Conservation (phyloP, 805 yeast genomes). For the Sungouiozyma ichnusensis region DNA sequence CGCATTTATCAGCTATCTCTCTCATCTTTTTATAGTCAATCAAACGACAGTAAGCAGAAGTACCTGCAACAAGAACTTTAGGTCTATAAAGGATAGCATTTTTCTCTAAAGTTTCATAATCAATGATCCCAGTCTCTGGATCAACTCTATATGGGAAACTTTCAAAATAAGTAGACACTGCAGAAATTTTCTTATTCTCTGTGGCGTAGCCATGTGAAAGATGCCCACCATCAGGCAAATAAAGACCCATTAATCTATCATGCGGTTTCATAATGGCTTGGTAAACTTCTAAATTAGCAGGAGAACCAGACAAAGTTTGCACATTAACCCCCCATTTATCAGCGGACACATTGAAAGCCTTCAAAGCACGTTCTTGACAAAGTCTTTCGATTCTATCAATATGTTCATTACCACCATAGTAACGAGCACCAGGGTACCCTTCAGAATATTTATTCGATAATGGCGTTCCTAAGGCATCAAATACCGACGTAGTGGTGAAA, state of each 20-base stretch:
- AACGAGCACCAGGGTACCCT: constrained; percentile 98
- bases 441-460: constrained; percentile 98
- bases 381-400: constrained; percentile 87
- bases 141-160: constrained; percentile 97
- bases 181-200: constrained; percentile 83
- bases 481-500: constrained; percentile 91
- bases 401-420: constrained; percentile 97
- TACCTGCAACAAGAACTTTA: constrained; percentile 93
- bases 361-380: constrained; percentile 90
- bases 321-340: constrained; percentile 97
- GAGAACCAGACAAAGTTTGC: constrained; percentile 93
- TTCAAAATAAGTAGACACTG: constrained; percentile 92
- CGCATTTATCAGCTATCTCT: constrained; percentile 92
- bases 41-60: constrained; percentile 94
- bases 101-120: constrained; percentile 88
- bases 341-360: constrained; percentile 71
- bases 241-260: constrained; percentile 96
- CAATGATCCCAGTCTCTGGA: constrained; percentile 86
- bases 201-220: constrained; percentile 98
- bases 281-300: constrained; percentile 95
- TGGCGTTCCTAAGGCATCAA: constrained; percentile 94
- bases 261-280: constrained; percentile 91
- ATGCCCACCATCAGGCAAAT: constrained; percentile 98
- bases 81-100: constrained; percentile 91
- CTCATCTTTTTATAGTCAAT: constrained; percentile 96